phyloP scores from a whole-genome alignment of 164 flowering plant species.

The Nymphaea thermarum region DNA sequence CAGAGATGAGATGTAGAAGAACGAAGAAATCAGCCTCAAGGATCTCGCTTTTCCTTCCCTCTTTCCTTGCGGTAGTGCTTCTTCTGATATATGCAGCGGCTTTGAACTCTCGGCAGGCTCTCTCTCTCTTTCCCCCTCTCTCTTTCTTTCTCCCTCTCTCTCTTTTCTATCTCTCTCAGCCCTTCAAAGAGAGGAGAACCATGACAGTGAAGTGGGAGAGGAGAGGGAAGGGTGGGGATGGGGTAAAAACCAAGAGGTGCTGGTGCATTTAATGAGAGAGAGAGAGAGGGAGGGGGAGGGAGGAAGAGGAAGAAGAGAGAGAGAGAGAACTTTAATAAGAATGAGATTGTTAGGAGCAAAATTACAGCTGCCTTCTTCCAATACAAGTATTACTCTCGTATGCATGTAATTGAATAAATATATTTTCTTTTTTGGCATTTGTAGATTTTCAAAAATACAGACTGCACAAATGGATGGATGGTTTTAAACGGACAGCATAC shows the following conservation, averaged over 20 bases:
- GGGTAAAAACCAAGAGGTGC: conserved; percentile 20
- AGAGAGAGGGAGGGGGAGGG: not conserved
- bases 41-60: too few species aligned
- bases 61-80: too few species aligned
- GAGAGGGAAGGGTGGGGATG: conserved; percentile 4
- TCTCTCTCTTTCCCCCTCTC: not conserved
- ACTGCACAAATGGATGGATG: not conserved
- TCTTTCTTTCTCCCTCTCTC: not conserved
- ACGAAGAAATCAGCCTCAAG: not conserved
- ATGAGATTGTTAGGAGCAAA: not conserved
- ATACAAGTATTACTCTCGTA: not conserved
- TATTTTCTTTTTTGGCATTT: not conserved
- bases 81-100: not conserved
- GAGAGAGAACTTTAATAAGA: not conserved
- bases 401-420: not conserved
- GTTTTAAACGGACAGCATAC: not conserved
- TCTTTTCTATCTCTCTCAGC: not conserved
- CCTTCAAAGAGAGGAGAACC: not conserved
- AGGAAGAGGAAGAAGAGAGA: not conserved
- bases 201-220: not conserved
- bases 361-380: not conserved
- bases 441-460: not conserved
- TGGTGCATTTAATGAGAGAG: conserved; percentile 8
- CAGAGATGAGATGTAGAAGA: not conserved
- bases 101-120: not conserved